Evolutionary conservation across 805 yeast species (phyloP).

Genomic region (Metschnikowia lunata): DNA sequence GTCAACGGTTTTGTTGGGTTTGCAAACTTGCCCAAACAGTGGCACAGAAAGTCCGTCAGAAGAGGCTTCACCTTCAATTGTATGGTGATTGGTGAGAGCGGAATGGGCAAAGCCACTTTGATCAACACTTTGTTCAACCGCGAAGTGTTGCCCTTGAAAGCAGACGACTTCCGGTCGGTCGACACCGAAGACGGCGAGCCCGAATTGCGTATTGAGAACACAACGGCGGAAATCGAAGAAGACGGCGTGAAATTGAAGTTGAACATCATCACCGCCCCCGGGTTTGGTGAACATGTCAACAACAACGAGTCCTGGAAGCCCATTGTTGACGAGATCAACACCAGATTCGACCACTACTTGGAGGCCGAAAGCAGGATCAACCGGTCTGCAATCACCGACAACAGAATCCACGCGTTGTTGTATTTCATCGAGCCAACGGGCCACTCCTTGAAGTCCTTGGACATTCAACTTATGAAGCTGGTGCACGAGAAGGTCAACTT

Average conservation of each 20-base stretch:
- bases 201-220: slow-evolving; percentile 24
- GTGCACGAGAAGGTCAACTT: slow-evolving; percentile 88
- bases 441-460: slow-evolving; percentile 84
- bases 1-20: slow-evolving; percentile 93
- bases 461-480: slow-evolving; percentile 80
- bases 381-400: slow-evolving; percentile 68
- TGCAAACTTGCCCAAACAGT: slow-evolving; percentile 95
- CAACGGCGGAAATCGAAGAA: slow-evolving; percentile 59
- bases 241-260: slow-evolving; percentile 85
- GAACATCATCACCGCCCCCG: slow-evolving; percentile 85
- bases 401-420: slow-evolving; percentile 87
- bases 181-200: slow-evolving; percentile 20
- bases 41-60: slow-evolving; percentile 80
- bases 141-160: slow-evolving; percentile 24
- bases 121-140: slow-evolving; percentile 78
- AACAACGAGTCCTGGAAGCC: slow-evolving; percentile 79
- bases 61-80: slow-evolving; percentile 81
- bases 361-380: slow-evolving; percentile 84
- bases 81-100: slow-evolving; percentile 87
- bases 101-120: slow-evolving; percentile 90
- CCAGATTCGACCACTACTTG: slow-evolving; percentile 80
- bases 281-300: slow-evolving; percentile 88
- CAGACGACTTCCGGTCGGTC: slow-evolving; percentile 6
- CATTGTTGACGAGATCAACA: slow-evolving; percentile 81
- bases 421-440: slow-evolving; percentile 98